Base-by-base conservation (phyloP, 2,329 filamentous ascomycete species). In the Sporothrix curviconia region DNA sequence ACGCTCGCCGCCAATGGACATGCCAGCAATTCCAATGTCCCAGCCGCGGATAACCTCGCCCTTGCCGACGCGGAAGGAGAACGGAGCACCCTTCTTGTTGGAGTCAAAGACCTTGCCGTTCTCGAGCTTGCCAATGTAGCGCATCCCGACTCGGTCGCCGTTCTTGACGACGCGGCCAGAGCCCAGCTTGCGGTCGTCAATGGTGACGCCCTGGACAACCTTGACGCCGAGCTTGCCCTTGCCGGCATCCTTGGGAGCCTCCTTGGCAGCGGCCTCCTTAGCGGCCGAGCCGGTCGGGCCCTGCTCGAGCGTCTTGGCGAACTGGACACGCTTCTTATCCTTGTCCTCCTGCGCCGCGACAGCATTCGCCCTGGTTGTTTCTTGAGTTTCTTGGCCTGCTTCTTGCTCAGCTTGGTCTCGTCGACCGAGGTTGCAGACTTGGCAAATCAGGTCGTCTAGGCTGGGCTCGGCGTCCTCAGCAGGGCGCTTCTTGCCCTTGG, bases 51-150 rank as follows among this genome's bases (percentile, higher is more conserved):
- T 99, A 68, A 99, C 95, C 74, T 97, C 90, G 61, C 92, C 92
- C 70, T 86, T 84, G 66, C 94, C 95, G 61, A 95, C 85, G 80
- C 92, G 95, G 84, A 97, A 97, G 65, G 82, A 82, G 78, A 99
- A 99, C 59, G 95, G 92, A 79, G 95, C 92, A 68, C 94, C 94
- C 79, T 95, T 96, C 83, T 97, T 99, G 83, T 99, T 97, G 74
- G 91, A 82, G 75, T 97, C 92, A 69, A 99, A 99, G 65, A 95
- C 85, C 78, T 96, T 95, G 75, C 91, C 91, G 74, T 95, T 88
- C 69, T 86, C 83, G 62, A 94, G 87, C 82, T 99, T 99, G 74
- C 94, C 94, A 67, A 99, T 97, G 78, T 99, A 99, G 70, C 94
- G 86, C 84, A 99, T 94, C 68, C 90, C 85, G 61, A 99, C 86